Evolutionary conservation across 805 yeast genomes (phyloP), one percentile per base, ranked within the genome.

Genomic region (Ogataea kodamae): DNA sequence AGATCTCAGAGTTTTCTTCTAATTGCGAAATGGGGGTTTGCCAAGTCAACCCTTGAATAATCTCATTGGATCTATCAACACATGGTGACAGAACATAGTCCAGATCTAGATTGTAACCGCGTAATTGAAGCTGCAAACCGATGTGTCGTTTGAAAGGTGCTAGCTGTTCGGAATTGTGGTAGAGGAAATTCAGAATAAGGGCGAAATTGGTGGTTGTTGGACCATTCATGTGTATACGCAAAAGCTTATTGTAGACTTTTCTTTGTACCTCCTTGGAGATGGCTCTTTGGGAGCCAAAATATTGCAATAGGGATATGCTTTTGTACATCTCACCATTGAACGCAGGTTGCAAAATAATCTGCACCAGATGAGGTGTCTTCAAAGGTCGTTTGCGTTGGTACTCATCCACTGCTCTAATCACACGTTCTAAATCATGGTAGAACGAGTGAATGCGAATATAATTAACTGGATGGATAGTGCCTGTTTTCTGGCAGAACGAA

Each of bases 401-500:
- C 8, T 12, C 13, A 5, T 40, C 33, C 3, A 37, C 38, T 11
- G 31, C 31, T 20, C 20, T 13, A 10, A 37, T 21, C 10, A 28
- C 13, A 9, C 20, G 17, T 10, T 38, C 43, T 13, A 37, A 23
- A n/a, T 40, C 26, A 17, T 30, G 26, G 22, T 37, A 35, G 19
- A 40, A 27, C 19, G 37, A 30, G 39, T 37, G 40, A 2, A 43
- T 34, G n/a, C 32, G 24, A 22, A 40, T 20, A 18, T 37, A 43
- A 14, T 37, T 33, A 18, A 28, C 16, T 11, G 13, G 19, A 33
- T 22, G 13, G 22, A 26, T 5, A 20, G 15, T 17, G 26, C 41
- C 36, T 7, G 18, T 6, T 9, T 17, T 13, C 20, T 33, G 29
- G 10, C 35, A 31, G 17, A 43, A 40, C 1, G 43, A 32, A 11